These are phyloP conservation scores for Cryphonectria radicalis DNA, from an alignment of 2,329 filamentous ascomycete genomes.

Conservation along the genomic window DNA sequence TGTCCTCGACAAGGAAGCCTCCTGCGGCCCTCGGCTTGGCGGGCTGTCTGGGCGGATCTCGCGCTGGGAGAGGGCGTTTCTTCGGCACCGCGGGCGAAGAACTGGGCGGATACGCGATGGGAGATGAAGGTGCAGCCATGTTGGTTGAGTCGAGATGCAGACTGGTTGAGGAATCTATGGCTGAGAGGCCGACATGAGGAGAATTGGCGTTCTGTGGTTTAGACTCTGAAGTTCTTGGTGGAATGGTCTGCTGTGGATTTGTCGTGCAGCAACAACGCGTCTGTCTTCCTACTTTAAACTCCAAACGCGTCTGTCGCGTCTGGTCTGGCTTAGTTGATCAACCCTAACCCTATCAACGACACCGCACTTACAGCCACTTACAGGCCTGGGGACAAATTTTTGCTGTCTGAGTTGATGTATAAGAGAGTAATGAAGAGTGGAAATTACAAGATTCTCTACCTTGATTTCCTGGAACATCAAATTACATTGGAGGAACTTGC, in stretches of 20 bases:
- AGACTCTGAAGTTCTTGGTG: not conserved
- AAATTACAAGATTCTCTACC: not conserved
- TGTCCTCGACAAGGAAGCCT: conserved; percentile 51
- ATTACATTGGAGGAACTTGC: not conserved
- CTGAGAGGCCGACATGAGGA: not conserved
- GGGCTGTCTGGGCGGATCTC: conserved; percentile 36
- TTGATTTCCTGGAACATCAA: not conserved
- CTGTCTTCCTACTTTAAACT: conserved; percentile 23
- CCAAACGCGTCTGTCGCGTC: conserved; percentile 21
- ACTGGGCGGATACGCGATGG: conserved; percentile 35
- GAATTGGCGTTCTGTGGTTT: not conserved
- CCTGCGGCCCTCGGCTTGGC: conserved; percentile 43
- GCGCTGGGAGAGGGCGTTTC: conserved; percentile 44
- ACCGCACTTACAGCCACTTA: not conserved
- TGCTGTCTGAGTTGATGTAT: not conserved
- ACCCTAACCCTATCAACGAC: conserved; percentile 23
- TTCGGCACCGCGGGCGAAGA: conserved; percentile 36
- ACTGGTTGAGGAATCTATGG: not conserved
- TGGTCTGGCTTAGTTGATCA: conserved; percentile 4
- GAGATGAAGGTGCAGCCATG: conserved; percentile 36
- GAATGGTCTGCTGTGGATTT: not conserved
- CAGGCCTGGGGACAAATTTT: not conserved
- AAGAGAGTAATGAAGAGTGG: not conserved
- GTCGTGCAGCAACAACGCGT: conserved; percentile 25
- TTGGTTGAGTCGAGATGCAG: conserved; percentile 1